Base-by-base conservation (phyloP, 1,139 yeast species). In the Hemisphaericaspora xylanilytica region DNA sequence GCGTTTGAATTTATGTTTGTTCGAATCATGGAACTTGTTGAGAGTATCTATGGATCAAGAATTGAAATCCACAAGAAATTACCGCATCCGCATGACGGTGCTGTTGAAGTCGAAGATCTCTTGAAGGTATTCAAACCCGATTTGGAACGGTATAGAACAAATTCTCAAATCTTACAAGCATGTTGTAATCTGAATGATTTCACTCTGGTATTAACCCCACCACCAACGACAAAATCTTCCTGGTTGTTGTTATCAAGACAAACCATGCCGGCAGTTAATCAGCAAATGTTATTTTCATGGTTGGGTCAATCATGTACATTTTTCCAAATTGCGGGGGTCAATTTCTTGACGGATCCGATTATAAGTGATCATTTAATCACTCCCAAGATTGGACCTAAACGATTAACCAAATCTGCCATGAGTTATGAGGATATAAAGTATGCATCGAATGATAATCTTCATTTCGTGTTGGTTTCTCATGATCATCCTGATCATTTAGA, bases 401-500 rank as follows among this genome's bases (percentile, higher is more conserved):
- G 97, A 47, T 76, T 90, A 17, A 73, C 84, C 0, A 80, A 81
- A 16, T 67, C 87, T 10, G 96, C 97, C 0, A 75, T 88, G 62
- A 49, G 67, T 13, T 57, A 83, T 11, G 73, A 74, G 2, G 81
- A 82, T 16, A 70, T 88, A n/a, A 81, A 86, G 3, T 55, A 58
- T 38, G 75, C 76, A 11, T 64, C 75, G 11, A 61, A 66, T 40
- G 52, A 60, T 38, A 63, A 67, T 13, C 78, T 92, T 1, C 81
- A 88, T 49, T 75, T 82, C 41, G 81, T 88, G 2, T 57, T 90
- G 24, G 95, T 90, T 0, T 85, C 95, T 2, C 97, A 90, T 59
- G 94, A 90, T 56, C 97, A 90, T 53, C 97, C 97, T 1, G 97
- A 90, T 58, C 97, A 90, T 63, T 63, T 90, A 35, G 97, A 90